These are phyloP conservation scores for Penicillium steckii DNA, from an alignment of 495 filamentous ascomycete genomes.

Conservation along the genomic window DNA sequence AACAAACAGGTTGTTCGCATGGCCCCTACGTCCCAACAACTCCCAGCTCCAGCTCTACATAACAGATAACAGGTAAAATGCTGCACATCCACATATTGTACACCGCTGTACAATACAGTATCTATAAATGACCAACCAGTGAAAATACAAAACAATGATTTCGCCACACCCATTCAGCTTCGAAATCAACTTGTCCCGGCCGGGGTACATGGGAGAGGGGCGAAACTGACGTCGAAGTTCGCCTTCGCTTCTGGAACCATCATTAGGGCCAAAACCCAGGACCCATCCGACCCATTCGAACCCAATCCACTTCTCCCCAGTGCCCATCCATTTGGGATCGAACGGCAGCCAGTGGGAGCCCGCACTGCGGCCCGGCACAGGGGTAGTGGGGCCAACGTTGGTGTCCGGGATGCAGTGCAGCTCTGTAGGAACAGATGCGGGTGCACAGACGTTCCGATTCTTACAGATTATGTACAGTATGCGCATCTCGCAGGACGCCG, in stretches of 20 bases:
- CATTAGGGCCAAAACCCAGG: neutral
- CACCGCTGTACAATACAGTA: neutral
- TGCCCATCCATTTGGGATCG: neutral
- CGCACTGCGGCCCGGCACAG: neutral
- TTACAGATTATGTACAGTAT: neutral
- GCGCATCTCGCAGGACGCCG: neutral
- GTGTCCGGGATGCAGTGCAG: neutral
- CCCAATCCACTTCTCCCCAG: neutral
- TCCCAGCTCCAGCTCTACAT: neutral
- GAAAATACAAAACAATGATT: neutral
- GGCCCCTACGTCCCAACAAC: neutral
- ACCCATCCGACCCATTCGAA: neutral
- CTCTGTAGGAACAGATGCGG: conserved; percentile 1
- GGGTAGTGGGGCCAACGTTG: conserved; percentile 1
- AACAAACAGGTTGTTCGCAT: neutral
- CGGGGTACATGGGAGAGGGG: neutral
- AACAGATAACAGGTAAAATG: neutral
- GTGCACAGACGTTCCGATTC: neutral
- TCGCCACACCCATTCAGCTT: neutral
- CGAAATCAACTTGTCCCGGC: neutral
- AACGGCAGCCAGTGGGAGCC: neutral
- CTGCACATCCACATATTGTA: neutral
- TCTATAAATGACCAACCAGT: neutral
- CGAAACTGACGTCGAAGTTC: neutral
- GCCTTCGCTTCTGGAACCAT: conserved; percentile 5